A percentile compares a stretch with the other conserved stretches of the same genome.
Evolutionary conservation across 75 land plant species (phyloP).

Genomic region (Chamaecyparis obtusa): DNA sequence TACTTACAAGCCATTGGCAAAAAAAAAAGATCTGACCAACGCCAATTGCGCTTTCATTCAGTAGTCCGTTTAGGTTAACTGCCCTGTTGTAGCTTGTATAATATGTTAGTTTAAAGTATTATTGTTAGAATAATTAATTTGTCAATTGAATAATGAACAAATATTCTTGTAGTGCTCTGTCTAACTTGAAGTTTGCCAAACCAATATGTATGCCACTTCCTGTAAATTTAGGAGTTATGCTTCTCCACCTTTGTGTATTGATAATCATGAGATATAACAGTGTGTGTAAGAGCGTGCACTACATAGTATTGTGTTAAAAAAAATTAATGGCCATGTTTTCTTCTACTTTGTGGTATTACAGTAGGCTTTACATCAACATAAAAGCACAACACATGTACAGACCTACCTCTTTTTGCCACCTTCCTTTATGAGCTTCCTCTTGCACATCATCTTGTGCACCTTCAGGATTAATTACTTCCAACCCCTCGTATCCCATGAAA

Average conservation of each 20-base stretch:
- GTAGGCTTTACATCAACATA: background rate
- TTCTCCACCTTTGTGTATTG: too few species aligned
- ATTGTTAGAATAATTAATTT: too few species aligned
- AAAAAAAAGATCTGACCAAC: background rate
- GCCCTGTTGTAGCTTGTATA: too few species aligned
- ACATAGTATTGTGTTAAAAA: too few species aligned
- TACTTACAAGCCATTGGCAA: background rate
- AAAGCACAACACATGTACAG: background rate
- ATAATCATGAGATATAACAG: too few species aligned
- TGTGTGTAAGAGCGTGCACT: too few species aligned
- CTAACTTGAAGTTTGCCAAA: too few species aligned
- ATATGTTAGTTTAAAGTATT: too few species aligned
- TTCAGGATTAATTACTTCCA: slow-evolving; percentile 97
- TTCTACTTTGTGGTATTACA: background rate
- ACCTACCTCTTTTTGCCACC: slow-evolving; percentile 88
- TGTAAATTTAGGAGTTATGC: too few species aligned
- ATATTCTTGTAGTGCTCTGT: too few species aligned
- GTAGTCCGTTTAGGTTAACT: background rate
- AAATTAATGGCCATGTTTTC: background rate
- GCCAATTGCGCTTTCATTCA: background rate
- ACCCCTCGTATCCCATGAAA: slow-evolving; percentile 78
- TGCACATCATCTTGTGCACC: slow-evolving; percentile 94
- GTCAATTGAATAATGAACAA: too few species aligned
- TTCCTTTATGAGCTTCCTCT: slow-evolving; percentile 85
- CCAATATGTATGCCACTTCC: too few species aligned